Percentiles rank a stretch among this genome's conserved stretches.
These are phyloP conservation scores for Alternaria incomplexa DNA, from an alignment of 2,329 filamentous ascomycete species.

Conservation along the genomic window DNA sequence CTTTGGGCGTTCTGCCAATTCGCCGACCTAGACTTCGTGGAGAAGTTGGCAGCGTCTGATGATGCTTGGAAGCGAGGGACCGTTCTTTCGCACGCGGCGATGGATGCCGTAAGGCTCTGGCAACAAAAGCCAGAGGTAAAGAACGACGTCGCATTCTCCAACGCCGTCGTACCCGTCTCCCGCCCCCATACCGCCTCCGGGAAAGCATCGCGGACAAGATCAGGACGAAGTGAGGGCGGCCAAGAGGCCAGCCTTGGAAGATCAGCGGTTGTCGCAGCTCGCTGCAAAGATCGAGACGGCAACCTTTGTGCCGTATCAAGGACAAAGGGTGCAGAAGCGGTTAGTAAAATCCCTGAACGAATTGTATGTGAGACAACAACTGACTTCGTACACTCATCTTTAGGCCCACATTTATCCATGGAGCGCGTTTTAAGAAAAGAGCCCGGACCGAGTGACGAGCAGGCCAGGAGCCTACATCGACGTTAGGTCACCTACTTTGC, in stretches of 20 bases:
- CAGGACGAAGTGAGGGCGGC: constrained; percentile 4
- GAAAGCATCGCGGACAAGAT: constrained; percentile 8
- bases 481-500: too few species aligned
- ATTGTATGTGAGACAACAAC: too few species aligned
- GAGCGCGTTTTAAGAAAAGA: constrained; percentile 15
- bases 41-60: neutral
- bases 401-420: constrained; percentile 25
- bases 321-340: constrained; percentile 5
- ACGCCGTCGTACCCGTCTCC: neutral
- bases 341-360: too few species aligned
- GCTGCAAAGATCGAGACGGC: constrained; percentile 18
- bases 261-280: constrained; percentile 9
- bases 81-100: too few species aligned
- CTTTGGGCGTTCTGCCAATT: constrained; percentile 15
- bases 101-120: neutral
- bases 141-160: neutral
- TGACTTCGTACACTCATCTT: too few species aligned
- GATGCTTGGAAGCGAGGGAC: too few species aligned
- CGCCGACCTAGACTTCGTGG: neutral
- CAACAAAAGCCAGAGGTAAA: neutral
- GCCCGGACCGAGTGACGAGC: too few species aligned
- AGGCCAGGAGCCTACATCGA: too few species aligned
- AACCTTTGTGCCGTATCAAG: constrained; percentile 19
- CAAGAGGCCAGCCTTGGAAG: constrained; percentile 12
- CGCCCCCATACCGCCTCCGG: neutral